Conservation (phyloP, 768 basidiomycete genomes). For the Termitomyces sp. region DNA sequence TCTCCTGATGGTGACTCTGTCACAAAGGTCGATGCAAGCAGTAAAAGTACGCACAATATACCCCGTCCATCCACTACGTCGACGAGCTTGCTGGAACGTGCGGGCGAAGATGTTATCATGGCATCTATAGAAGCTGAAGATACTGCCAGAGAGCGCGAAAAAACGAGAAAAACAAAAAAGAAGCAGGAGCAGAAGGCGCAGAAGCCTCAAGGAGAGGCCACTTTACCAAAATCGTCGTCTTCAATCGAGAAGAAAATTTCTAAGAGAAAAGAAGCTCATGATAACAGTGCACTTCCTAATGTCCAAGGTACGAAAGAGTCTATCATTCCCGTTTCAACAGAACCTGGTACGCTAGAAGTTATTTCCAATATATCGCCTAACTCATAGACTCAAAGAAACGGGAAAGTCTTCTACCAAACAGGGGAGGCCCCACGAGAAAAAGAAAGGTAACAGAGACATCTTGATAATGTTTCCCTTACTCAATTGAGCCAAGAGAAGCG, state of each 20-base stretch:
- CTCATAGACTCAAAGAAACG: neutral
- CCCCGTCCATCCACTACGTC: neutral
- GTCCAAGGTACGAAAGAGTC: neutral
- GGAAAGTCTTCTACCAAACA: neutral
- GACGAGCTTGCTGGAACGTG: neutral
- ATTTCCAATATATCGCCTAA: neutral
- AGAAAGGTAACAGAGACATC: neutral
- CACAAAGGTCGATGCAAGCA: neutral
- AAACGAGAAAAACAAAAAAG: neutral
- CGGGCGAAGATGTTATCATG: neutral
- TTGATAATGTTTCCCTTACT: neutral
- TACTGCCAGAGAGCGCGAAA: neutral
- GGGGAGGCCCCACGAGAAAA: neutral
- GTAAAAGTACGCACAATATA: neutral
- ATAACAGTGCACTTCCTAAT: neutral
- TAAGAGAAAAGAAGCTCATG: neutral
- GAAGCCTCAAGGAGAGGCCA: neutral
- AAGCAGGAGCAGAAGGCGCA: neutral
- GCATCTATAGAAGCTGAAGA: neutral
- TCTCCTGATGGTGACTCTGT: neutral
- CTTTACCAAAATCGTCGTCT: neutral
- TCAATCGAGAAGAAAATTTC: neutral
- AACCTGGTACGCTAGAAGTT: neutral
- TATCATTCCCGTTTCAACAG: neutral
- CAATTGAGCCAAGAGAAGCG: constrained; percentile 1